Base-by-base conservation (phyloP, 495 filamentous ascomycete genomes). In the Glonium stellatum region DNA sequence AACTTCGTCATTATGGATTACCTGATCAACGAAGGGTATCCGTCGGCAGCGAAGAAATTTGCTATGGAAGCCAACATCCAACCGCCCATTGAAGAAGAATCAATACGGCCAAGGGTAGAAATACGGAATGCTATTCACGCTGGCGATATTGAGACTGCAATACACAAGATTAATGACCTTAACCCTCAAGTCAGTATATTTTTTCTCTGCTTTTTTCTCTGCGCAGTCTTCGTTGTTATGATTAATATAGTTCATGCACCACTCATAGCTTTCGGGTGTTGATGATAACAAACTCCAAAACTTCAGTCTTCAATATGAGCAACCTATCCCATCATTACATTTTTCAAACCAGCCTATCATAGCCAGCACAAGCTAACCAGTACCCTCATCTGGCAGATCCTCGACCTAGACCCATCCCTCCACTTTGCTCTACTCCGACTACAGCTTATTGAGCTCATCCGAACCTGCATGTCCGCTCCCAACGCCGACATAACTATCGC, bases 181-280 rank as follows among this genome's bases (percentile, higher is more conserved):
- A 87, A 95, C 62, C 89, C 90, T 70, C 85, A 91, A 81, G 93
- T 97, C 84, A 75, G 90, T 66, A 18, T 46, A 31, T 13, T 44
- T 22, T 19, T 27, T 58, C 22, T 34, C n/a, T n/a, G n/a, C n/a
- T n/a, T n/a, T 35, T 39, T 54, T 57, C 27, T 53, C 12, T 54
- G 44, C 59, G 42, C 65, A 59, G n/a, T 41, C 23, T 54, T 34
- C n/a, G 31, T 80, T 82, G 83, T 84, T 78, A 92, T 90, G 92
- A 97, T 97, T 95, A 95, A 89, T 72, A 71, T 77, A 83, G 91
- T 90, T 95, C 93, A 97, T 97, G 92, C 95, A 99, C 92, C 92
- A 97, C 92, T 90, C 92, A 87, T 90, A 97, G 79, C 84, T 84
- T 83, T 78, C 74, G 82, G 84, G 82, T 83, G 72, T 81, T 89